These are phyloP conservation scores for Dictyostelium intermedium DNA, from an alignment of 78 protist species.

Conservation along the genomic window DNA sequence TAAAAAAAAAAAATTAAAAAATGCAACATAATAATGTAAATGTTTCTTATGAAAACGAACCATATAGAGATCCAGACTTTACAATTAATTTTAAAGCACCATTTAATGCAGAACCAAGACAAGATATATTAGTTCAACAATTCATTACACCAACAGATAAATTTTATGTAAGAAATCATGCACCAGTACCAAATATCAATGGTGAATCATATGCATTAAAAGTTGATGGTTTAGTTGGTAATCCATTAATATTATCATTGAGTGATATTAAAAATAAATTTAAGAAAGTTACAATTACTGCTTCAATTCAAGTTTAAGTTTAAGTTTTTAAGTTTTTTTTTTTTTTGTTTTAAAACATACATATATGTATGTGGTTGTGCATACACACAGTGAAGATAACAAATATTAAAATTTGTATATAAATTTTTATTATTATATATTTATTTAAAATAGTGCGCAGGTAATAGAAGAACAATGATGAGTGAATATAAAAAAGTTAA, in stretches of 20 bases:
- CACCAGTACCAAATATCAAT: slow-evolving; percentile 87
- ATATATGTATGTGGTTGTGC: background rate
- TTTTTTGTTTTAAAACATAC: background rate
- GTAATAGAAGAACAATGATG: slow-evolving; percentile 81
- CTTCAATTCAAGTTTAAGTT: slow-evolving; percentile 69
- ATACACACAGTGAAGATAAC: too few relatives aligned
- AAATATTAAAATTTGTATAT: too few relatives aligned
- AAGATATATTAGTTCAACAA: slow-evolving; percentile 34
- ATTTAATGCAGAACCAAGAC: slow-evolving; percentile 89
- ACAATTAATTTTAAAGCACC: slow-evolving; percentile 71
- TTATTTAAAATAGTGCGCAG: slow-evolving; percentile 61
- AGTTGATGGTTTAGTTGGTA: slow-evolving; percentile 68
- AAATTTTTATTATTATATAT: background rate
- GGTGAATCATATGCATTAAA: slow-evolving; percentile 38
- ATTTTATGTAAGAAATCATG: slow-evolving; percentile 91
- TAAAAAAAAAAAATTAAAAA: background rate
- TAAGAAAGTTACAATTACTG: slow-evolving; percentile 58
- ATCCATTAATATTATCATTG: slow-evolving; percentile 43
- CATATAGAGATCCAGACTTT: slow-evolving; percentile 36
- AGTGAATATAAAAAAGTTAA: slow-evolving; percentile 72
- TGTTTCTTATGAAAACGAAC: slow-evolving; percentile 8
- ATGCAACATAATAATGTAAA: background rate
- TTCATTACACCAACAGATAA: slow-evolving; percentile 87
- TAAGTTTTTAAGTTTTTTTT: background rate
- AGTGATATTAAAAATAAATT: slow-evolving; percentile 77